Conservation (phyloP, 495 filamentous ascomycete genomes). For the Penicillium pancosmium region DNA sequence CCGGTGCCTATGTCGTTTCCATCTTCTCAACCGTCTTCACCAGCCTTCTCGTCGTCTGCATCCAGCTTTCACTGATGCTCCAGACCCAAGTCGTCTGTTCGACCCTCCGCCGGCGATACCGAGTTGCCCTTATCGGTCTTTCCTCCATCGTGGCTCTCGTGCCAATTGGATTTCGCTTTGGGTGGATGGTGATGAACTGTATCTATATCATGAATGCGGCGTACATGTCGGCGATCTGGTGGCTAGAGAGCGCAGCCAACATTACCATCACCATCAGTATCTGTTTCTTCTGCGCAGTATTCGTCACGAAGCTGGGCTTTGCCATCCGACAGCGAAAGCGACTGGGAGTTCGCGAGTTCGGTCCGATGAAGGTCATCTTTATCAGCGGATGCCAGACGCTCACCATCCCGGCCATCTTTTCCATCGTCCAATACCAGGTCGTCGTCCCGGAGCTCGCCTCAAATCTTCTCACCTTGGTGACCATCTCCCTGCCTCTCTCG, state of each 20-base stretch:
- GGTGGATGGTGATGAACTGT: slow-evolving; percentile 58
- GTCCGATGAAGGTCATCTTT: slow-evolving; percentile 71
- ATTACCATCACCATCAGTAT: slow-evolving; percentile 65
- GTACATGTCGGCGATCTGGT: slow-evolving; percentile 24
- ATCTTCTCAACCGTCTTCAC: slow-evolving; percentile 56
- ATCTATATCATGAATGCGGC: slow-evolving; percentile 46
- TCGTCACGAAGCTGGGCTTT: slow-evolving; percentile 68
- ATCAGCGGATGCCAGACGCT: slow-evolving; percentile 78
- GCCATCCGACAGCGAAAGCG: slow-evolving; percentile 59
- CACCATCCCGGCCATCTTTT: slow-evolving; percentile 79
- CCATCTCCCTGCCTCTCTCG: slow-evolving; percentile 77
- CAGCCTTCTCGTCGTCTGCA: slow-evolving; percentile 59
- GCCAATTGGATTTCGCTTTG: slow-evolving; percentile 62
- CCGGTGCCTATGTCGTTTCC: slow-evolving; percentile 50
- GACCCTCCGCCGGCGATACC: slow-evolving; percentile 47
- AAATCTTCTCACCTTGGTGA: slow-evolving; percentile 65
- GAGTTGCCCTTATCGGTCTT: slow-evolving; percentile 44
- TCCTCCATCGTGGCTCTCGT: slow-evolving; percentile 57
- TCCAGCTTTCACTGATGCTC: slow-evolving; percentile 69
- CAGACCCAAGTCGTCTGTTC: slow-evolving; percentile 69
- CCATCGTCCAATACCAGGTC: slow-evolving; percentile 60
- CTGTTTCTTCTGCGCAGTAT: slow-evolving; percentile 74
- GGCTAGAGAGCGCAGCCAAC: slow-evolving; percentile 56
- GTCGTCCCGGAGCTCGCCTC: slow-evolving; percentile 61
- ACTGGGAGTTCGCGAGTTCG: slow-evolving; percentile 62